Percentiles rank a stretch among this genome's conserved stretches.
Evolutionary conservation across 1,139 yeast genomes (phyloP).

Genomic region (Lodderomyces jiufengensis): DNA sequence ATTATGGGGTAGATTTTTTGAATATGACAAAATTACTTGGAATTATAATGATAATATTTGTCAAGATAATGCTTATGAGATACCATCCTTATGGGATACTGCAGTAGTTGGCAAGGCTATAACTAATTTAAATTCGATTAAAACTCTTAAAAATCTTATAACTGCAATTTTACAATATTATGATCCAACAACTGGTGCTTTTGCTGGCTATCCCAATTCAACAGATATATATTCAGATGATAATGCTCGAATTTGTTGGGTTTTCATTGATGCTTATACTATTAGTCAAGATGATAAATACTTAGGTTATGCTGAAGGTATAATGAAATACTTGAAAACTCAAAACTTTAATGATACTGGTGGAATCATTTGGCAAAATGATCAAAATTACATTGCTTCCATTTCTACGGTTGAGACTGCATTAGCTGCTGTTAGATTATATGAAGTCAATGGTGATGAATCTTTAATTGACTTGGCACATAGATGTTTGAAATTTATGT

Average conservation of each 20-base stretch:
- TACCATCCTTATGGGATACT: slow-evolving; percentile 19
- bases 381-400: slow-evolving; percentile 29
- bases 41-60: slow-evolving; percentile 12
- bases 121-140: slow-evolving; percentile 14
- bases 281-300: slow-evolving; percentile 15
- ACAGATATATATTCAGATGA: slow-evolving; percentile 37
- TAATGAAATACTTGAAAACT: slow-evolving; percentile 13
- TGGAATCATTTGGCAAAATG: slow-evolving; percentile 30
- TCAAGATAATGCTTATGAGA: neutral
- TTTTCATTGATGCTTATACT: slow-evolving; percentile 23
- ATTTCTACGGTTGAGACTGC: slow-evolving; percentile 36
- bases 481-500: slow-evolving; percentile 23
- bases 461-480: slow-evolving; percentile 21
- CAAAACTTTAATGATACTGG: slow-evolving; percentile 22
- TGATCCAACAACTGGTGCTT: slow-evolving; percentile 23
- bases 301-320: slow-evolving; percentile 16
- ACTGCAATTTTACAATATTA: slow-evolving; percentile 18
- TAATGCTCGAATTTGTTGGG: slow-evolving; percentile 34
- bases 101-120: slow-evolving; percentile 27
- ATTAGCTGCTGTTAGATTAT: slow-evolving; percentile 29
- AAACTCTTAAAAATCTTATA: slow-evolving; percentile 13
- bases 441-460: slow-evolving; percentile 16
- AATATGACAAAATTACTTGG: slow-evolving; percentile 20
- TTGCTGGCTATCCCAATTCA: slow-evolving; percentile 28
- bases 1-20: slow-evolving; percentile 24